Conservation (phyloP, 1,284 basidiomycete species). For the Naganishia cerealis region DNA sequence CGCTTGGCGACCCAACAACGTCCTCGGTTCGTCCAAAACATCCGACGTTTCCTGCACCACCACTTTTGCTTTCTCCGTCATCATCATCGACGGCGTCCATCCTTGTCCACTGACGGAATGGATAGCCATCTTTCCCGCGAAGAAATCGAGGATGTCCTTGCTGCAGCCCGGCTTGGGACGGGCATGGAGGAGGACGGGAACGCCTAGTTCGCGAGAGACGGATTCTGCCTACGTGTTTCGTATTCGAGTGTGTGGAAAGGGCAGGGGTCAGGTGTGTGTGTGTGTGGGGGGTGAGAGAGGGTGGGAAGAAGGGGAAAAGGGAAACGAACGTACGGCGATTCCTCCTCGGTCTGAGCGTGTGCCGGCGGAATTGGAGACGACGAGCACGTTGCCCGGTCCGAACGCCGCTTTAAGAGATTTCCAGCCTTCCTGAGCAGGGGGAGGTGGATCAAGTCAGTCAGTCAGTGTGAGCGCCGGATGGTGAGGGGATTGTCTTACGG, state of each 20-base stretch:
- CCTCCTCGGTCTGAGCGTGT: conserved; percentile 73
- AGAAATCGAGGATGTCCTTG: conserved; percentile 65
- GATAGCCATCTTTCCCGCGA: conserved; percentile 39
- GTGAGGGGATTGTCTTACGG: conserved; percentile 53
- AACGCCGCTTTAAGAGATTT: conserved; percentile 69
- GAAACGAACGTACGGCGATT: conserved; percentile 67
- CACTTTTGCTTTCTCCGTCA: conserved; percentile 40
- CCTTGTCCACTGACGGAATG: conserved; percentile 8
- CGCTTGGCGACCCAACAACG: conserved; percentile 42
- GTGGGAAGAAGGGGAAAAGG: not conserved
- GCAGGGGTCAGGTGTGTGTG: conserved; percentile 2
- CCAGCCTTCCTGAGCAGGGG: conserved; percentile 70
- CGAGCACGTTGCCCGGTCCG: conserved; percentile 74
- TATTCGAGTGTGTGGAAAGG: not conserved
- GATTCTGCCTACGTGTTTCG: conserved; percentile 72
- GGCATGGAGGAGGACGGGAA: conserved; percentile 77
- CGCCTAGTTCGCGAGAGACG: conserved; percentile 71
- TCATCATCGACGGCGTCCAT: conserved; percentile 30
- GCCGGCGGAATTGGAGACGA: conserved; percentile 93
- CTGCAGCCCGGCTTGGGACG: conserved; percentile 79
- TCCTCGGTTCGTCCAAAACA: conserved; percentile 40
- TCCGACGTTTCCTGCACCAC: conserved; percentile 39
- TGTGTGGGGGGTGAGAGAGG: not conserved
- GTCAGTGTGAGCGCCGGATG: not conserved
- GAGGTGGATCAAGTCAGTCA: conserved; percentile 25